These are phyloP conservation scores for Trapa incisa DNA, from an alignment of 345 rosid species.

Conservation along the genomic window DNA sequence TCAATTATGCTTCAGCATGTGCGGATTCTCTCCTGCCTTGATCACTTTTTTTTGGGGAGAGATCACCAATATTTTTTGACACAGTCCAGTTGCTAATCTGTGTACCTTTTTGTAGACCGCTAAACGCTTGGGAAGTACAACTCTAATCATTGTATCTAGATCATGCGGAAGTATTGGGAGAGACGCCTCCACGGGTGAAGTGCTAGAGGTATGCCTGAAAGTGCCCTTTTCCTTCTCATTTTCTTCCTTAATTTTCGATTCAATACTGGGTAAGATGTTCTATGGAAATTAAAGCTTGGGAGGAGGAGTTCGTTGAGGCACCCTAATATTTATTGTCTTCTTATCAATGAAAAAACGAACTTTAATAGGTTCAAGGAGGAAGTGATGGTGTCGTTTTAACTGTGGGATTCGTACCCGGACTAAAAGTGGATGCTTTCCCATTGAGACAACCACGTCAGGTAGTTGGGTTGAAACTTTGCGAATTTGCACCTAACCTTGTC, in stretches of 20 bases:
- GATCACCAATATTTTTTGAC: too few species aligned
- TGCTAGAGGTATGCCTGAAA: slow-evolving; percentile 46
- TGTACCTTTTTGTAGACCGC: slow-evolving; percentile 23
- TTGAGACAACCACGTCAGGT: slow-evolving; percentile 25
- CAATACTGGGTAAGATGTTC: not conserved
- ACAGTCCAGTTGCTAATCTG: not conserved
- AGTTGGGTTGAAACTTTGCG: not conserved
- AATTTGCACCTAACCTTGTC: not conserved
- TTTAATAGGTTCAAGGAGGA: slow-evolving; percentile 29
- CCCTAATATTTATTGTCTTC: not conserved
- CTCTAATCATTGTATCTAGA: slow-evolving; percentile 30
- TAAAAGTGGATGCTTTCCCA: slow-evolving; percentile 63
- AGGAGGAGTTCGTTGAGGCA: not conserved
- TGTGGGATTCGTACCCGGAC: slow-evolving; percentile 71
- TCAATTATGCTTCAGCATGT: slow-evolving; percentile 18
- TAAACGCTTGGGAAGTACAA: slow-evolving; percentile 26
- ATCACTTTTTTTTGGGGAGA: not conserved
- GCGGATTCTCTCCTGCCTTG: slow-evolving; percentile 3
- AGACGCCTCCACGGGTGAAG: slow-evolving; percentile 28
- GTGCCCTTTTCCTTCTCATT: not conserved
- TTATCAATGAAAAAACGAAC: slow-evolving; percentile 1
- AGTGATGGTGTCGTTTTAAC: slow-evolving; percentile 37
- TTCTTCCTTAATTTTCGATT: not conserved
- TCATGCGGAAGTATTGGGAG: slow-evolving; percentile 44
- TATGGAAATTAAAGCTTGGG: not conserved